Evolutionary conservation across 306 rosid species (phyloP).

Genomic region (Arachis hypogaea): DNA sequence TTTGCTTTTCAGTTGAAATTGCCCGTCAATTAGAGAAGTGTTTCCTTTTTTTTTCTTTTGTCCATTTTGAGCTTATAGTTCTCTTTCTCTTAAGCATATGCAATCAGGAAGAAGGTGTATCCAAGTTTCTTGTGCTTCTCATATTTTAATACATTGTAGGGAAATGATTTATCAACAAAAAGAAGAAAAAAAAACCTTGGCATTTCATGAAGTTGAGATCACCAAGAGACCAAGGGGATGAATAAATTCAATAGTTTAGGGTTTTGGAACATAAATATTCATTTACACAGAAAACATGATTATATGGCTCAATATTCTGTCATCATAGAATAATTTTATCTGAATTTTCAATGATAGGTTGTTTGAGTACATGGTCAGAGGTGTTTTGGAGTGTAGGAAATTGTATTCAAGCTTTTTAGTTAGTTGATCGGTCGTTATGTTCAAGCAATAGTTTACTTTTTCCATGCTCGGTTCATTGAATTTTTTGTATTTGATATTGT

Average conservation of each 20-base stretch:
- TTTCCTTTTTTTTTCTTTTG: too few species aligned
- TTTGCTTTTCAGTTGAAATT: too few species aligned
- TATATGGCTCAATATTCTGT: not conserved
- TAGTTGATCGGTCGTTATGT: slow-evolving; percentile 7
- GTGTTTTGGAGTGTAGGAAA: not conserved
- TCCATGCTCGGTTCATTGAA: slow-evolving; percentile 10
- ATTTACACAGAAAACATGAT: too few species aligned
- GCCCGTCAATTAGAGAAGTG: too few species aligned
- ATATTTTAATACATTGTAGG: not conserved
- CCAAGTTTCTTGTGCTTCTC: not conserved
- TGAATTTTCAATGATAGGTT: slow-evolving; percentile 14
- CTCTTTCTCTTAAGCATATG: not conserved
- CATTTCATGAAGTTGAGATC: not conserved
- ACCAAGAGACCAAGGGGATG: not conserved
- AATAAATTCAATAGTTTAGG: not conserved
- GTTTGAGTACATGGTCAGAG: not conserved
- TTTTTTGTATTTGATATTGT: not conserved
- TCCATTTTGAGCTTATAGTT: too few species aligned
- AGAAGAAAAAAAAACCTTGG: not conserved
- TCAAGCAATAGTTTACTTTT: not conserved
- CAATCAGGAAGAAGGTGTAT: not conserved
- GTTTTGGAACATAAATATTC: not conserved
- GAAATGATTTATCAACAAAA: not conserved
- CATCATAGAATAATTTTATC: not conserved
- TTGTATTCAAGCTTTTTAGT: slow-evolving; percentile 18